A percentile compares a stretch with the other conserved stretches of the same genome.
phyloP scores from a whole-genome alignment of 2,329 filamentous ascomycete genomes.

The Fusarium cicatricum region DNA sequence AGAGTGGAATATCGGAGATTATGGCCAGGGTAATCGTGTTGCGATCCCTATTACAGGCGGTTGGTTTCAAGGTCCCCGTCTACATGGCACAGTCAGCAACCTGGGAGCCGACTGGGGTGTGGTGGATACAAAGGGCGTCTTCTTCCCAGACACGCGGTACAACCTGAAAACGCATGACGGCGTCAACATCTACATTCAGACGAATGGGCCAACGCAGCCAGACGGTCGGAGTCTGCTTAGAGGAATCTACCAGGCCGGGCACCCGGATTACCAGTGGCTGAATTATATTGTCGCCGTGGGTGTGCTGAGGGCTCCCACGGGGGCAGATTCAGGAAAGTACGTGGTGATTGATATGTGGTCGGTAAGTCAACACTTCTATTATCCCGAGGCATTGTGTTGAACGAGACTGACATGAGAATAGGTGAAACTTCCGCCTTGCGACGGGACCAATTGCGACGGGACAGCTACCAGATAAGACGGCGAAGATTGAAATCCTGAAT shows the following conservation, averaged over 20 bases:
- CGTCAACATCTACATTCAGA: conserved; percentile 49
- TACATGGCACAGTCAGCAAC: conserved; percentile 43
- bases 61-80: conserved; percentile 46
- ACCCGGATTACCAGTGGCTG: conserved; percentile 49
- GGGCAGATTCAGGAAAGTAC: conserved; percentile 29
- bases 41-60: conserved; percentile 48
- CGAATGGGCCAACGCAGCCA: conserved; percentile 47
- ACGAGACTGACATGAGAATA: conserved; percentile 5
- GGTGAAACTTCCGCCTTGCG: conserved; percentile 22
- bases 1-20: conserved; percentile 36
- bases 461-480: neutral
- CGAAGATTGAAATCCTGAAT: neutral
- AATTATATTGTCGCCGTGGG: conserved; percentile 46
- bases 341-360: conserved; percentile 41
- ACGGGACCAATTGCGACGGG: conserved; percentile 10
- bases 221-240: conserved; percentile 40
- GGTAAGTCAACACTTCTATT: conserved; percentile 17
- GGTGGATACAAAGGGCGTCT: conserved; percentile 46
- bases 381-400: no score
- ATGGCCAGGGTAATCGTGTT: conserved; percentile 33
- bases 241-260: conserved; percentile 48
- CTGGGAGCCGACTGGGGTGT: conserved; percentile 51
- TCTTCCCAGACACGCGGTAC: conserved; percentile 51
- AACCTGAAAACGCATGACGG: conserved; percentile 50
- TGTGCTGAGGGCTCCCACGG: conserved; percentile 18